phyloP scores from a whole-genome alignment of 345 rosid species.

The Syzygium aromaticum region DNA sequence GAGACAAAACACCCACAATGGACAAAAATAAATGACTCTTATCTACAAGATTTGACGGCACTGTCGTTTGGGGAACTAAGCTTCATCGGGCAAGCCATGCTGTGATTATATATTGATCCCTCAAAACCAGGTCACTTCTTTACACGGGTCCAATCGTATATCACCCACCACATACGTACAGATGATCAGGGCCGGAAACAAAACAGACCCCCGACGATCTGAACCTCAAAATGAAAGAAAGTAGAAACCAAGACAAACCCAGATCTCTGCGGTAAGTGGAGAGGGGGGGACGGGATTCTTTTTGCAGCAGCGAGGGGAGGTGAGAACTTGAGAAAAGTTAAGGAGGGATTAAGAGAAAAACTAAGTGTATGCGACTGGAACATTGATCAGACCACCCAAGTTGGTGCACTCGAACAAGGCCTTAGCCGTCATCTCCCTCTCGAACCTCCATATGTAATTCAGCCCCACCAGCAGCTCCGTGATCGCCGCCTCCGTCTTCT shows the following conservation, averaged over 20 bases:
- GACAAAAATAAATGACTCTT: neutral
- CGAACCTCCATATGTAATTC: constrained; percentile 94
- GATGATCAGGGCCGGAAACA: neutral
- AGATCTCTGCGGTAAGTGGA: neutral
- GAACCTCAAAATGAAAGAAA: neutral
- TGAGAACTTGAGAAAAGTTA: neutral
- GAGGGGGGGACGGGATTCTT: neutral
- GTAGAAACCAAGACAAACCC: neutral
- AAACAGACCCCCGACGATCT: neutral
- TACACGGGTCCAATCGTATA: neutral
- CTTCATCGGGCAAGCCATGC: neutral
- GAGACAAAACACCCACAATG: neutral
- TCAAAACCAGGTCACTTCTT: neutral
- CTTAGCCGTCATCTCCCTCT: constrained; percentile 90
- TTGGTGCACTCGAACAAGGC: constrained; percentile 61
- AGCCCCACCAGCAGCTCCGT: constrained; percentile 90
- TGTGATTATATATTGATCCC: neutral
- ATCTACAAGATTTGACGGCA: neutral
- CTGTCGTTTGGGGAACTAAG: neutral
- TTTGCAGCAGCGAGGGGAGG: neutral
- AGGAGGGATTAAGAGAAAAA: neutral
- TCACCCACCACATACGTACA: neutral
- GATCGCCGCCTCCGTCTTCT: constrained; percentile 89
- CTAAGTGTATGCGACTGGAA: neutral
- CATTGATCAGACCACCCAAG: neutral